Conservation (phyloP, 139 green algal genomes). For the Ettlia oleoabundans region DNA sequence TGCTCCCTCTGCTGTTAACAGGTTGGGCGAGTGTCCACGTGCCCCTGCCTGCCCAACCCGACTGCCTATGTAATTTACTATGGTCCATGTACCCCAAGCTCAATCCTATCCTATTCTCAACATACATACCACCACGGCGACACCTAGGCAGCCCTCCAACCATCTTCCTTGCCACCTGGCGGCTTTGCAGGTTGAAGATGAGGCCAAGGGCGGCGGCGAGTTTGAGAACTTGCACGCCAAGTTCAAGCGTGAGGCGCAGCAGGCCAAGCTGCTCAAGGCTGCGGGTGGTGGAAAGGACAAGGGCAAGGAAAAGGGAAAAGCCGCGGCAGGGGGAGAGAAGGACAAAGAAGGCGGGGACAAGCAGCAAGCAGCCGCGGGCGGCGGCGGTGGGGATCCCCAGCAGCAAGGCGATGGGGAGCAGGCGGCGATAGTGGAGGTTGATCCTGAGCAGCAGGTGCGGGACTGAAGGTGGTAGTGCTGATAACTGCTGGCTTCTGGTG, state of each 20-base stretch:
- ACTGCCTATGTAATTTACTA: too few species aligned
- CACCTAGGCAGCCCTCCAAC: too few species aligned
- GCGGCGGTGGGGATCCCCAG: slow-evolving; percentile 3
- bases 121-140: too few species aligned
- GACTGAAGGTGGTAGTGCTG: background rate
- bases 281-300: background rate
- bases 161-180: too few species aligned
- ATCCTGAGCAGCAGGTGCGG: slow-evolving; percentile 34
- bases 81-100: too few species aligned
- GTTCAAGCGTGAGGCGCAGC: slow-evolving; percentile 61
- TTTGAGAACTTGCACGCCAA: slow-evolving; percentile 77
- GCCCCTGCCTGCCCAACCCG: too few species aligned
- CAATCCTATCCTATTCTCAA: too few species aligned
- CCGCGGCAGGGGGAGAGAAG: slow-evolving; percentile 6
- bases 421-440: slow-evolving; percentile 13
- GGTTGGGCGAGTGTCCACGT: too few species aligned
- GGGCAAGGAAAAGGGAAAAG: slow-evolving; percentile 7
- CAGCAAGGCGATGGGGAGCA: slow-evolving; percentile 7
- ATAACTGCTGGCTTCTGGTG: background rate
- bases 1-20: too few species aligned
- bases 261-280: slow-evolving; percentile 21
- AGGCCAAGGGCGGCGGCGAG: slow-evolving; percentile 53
- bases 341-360: background rate
- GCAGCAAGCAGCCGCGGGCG: slow-evolving; percentile 4
- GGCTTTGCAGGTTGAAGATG: background rate